phyloP scores from a whole-genome alignment of 805 yeast genomes.

The Starmerella potacharoeniae region DNA sequence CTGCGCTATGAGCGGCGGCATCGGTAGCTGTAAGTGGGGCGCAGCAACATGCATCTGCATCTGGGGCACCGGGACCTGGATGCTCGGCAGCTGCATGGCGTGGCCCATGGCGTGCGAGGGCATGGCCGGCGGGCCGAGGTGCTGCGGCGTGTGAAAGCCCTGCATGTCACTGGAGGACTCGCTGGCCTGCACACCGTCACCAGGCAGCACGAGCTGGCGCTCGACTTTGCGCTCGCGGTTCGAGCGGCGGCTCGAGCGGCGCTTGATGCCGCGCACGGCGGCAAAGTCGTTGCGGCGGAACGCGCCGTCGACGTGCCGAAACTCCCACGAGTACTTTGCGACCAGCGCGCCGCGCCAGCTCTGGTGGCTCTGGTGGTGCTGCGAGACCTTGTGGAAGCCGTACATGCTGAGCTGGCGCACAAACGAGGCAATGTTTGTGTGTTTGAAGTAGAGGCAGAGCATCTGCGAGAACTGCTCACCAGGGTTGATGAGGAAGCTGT shows the following conservation, averaged over 20 bases:
- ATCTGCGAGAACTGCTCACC: constrained; percentile 79
- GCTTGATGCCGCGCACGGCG: constrained; percentile 59
- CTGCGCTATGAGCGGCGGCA: not conserved
- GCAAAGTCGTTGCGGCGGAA: constrained; percentile 76
- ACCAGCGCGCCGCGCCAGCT: constrained; percentile 6
- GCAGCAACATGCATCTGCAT: not conserved
- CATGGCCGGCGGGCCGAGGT: no score
- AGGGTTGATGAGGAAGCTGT: constrained; percentile 70
- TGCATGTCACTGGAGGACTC: not conserved
- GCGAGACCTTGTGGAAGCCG: constrained; percentile 67
- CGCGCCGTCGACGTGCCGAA: constrained; percentile 66
- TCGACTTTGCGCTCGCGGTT: constrained; percentile 13
- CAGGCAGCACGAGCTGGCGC: constrained; percentile 14
- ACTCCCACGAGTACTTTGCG: constrained; percentile 54
- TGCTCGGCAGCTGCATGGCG: not conserved
- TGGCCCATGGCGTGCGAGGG: not conserved
- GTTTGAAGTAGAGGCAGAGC: constrained; percentile 66
- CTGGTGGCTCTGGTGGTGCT: constrained; percentile 12
- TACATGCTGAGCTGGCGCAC: constrained; percentile 94
- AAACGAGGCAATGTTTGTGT: constrained; percentile 85
- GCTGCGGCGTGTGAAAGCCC: not conserved
- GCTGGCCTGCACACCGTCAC: not conserved
- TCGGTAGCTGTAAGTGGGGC: not conserved
- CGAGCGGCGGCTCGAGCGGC: constrained; percentile 42
- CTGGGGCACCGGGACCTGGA: not conserved